These are phyloP conservation scores for Lablab purpureus DNA, from an alignment of 306 rosid species.

Conservation along the genomic window DNA sequence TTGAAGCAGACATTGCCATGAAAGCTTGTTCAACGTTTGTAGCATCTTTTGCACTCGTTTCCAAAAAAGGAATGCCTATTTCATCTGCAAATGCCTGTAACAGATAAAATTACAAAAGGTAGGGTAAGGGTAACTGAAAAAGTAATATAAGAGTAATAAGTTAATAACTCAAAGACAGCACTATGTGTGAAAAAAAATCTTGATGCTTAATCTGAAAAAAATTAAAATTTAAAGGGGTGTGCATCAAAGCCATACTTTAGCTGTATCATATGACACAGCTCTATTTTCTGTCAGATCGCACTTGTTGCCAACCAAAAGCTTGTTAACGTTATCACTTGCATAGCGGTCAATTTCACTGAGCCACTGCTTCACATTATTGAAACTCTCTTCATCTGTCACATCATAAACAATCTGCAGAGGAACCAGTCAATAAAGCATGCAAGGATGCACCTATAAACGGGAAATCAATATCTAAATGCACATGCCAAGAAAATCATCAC, in stretches of 20 bases:
- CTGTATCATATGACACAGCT: constrained; percentile 63
- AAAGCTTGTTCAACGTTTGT: constrained; percentile 64
- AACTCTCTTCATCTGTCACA: constrained; percentile 64
- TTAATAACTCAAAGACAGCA: not conserved
- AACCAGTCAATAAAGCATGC: constrained; percentile 32
- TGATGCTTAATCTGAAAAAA: constrained; percentile 25
- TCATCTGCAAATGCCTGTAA: constrained; percentile 61
- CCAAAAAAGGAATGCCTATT: constrained; percentile 63
- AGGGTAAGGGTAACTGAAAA: not conserved
- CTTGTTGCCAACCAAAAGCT: constrained; percentile 67
- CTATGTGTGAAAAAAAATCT: constrained; percentile 4
- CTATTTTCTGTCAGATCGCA: constrained; percentile 53
- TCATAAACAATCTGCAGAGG: constrained; percentile 61
- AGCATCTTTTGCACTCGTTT: constrained; percentile 63
- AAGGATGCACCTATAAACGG: not conserved
- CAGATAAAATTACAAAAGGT: not conserved
- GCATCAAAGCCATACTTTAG: constrained; percentile 49
- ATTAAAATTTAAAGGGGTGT: not conserved
- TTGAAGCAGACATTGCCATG: constrained; percentile 62
- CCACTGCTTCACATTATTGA: constrained; percentile 65
- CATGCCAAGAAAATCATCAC: constrained; percentile 41
- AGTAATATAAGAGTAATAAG: not conserved
- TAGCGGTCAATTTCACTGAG: constrained; percentile 65
- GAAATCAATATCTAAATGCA: constrained; percentile 15
- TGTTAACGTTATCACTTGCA: constrained; percentile 62